These are phyloP conservation scores for Amorphotheca resinae DNA, from an alignment of 495 filamentous ascomycete genomes.

Conservation along the genomic window DNA sequence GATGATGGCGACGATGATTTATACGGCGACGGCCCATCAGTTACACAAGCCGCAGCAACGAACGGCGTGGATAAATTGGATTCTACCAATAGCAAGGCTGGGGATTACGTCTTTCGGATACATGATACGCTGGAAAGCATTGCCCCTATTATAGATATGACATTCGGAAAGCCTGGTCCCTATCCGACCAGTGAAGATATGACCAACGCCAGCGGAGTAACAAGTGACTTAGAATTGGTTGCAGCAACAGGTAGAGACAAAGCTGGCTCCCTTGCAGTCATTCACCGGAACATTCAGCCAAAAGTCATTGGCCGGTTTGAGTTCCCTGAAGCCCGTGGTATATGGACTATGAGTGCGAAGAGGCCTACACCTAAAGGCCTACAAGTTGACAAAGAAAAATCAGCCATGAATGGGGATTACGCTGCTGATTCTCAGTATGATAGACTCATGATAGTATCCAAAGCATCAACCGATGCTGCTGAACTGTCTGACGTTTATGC, in stretches of 20 bases:
- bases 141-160: constrained; percentile 62
- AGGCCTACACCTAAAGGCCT: constrained; percentile 43
- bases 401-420: constrained; percentile 37
- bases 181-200: constrained; percentile 32
- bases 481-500: constrained; percentile 50
- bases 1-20: constrained; percentile 45
- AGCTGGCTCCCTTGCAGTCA: constrained; percentile 56
- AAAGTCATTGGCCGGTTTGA: constrained; percentile 47
- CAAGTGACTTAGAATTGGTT: constrained; percentile 55
- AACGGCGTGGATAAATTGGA: constrained; percentile 18
- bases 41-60: constrained; percentile 14
- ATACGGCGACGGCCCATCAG: constrained; percentile 56
- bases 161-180: constrained; percentile 41
- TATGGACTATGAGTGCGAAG: constrained; percentile 53
- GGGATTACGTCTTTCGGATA: constrained; percentile 58
- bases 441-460: constrained; percentile 57
- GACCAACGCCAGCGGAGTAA: constrained; percentile 29
- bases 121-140: constrained; percentile 67
- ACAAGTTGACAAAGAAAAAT: constrained; percentile 34
- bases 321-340: constrained; percentile 44
- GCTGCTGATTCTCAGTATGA: constrained; percentile 45
- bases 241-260: constrained; percentile 55
- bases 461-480: constrained; percentile 39
- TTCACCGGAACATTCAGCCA: constrained; percentile 65
- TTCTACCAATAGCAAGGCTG: constrained; percentile 28